phyloP scores from a whole-genome alignment of 768 basidiomycete genomes.

The Holtermanniella nyarrowii region DNA sequence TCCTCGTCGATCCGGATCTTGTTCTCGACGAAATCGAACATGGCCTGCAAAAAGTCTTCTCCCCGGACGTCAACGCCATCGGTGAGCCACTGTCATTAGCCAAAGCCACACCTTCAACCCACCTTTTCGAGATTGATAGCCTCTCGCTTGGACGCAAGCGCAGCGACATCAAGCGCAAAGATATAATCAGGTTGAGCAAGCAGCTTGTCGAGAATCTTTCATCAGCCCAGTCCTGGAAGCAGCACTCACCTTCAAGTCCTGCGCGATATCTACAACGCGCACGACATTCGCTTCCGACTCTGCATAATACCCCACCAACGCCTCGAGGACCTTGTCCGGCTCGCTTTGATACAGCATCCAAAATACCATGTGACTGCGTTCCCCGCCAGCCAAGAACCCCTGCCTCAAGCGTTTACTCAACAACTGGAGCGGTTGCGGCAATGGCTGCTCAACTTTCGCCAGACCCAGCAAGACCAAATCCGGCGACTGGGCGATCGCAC shows the following conservation, averaged over 20 bases:
- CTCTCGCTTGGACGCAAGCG: slow-evolving; percentile 82
- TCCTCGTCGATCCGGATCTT: slow-evolving; percentile 84
- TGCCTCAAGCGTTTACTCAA: slow-evolving; percentile 73
- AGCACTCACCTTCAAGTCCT: slow-evolving; percentile 71
- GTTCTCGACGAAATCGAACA: slow-evolving; percentile 78
- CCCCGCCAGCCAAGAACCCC: slow-evolving; percentile 85
- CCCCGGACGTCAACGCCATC: slow-evolving; percentile 76
- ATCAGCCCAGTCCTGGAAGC: slow-evolving; percentile 2
- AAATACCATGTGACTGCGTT: slow-evolving; percentile 92
- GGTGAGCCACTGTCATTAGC: slow-evolving; percentile 60
- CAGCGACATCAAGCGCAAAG: slow-evolving; percentile 87
- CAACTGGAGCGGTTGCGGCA: slow-evolving; percentile 79
- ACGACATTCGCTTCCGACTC: slow-evolving; percentile 89
- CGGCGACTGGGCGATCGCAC: slow-evolving; percentile 83
- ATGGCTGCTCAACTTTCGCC: slow-evolving; percentile 73
- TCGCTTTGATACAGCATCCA: slow-evolving; percentile 92
- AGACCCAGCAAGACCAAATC: slow-evolving; percentile 90
- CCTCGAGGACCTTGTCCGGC: slow-evolving; percentile 70
- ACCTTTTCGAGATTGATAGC: slow-evolving; percentile 77
- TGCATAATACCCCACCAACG: slow-evolving; percentile 83
- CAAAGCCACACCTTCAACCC: not conserved
- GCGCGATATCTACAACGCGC: slow-evolving; percentile 85
- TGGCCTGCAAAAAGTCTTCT: slow-evolving; percentile 71
- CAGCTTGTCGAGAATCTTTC: slow-evolving; percentile 73
- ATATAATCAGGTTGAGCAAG: slow-evolving; percentile 79